These are phyloP conservation scores for Colletotrichum sp. DNA, from an alignment of 2,329 filamentous ascomycete genomes.

Conservation along the genomic window DNA sequence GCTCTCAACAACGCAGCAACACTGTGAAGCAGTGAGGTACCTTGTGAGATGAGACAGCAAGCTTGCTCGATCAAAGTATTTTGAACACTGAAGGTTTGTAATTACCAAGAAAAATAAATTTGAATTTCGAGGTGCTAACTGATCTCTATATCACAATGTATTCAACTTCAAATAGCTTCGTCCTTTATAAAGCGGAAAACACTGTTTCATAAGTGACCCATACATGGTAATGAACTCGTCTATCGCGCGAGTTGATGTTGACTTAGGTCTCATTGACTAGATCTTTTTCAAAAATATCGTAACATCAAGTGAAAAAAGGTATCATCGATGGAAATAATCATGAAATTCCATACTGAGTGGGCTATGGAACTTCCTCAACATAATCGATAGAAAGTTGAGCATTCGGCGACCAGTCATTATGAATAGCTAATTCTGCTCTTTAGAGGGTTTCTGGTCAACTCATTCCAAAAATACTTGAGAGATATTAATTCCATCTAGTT, in stretches of 20 bases:
- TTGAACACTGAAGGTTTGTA: not conserved
- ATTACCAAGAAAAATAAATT: rapidly evolving
- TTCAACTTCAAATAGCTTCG: not conserved
- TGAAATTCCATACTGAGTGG: too few species aligned
- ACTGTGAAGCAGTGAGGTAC: not conserved
- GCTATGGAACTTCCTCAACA: not conserved
- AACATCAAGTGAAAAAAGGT: rapidly evolving
- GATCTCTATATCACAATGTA: rapidly evolving
- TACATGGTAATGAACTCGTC: not conserved
- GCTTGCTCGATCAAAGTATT: not conserved
- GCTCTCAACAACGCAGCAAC: not conserved
- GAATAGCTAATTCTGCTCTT: not conserved
- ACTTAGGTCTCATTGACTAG: rapidly evolving
- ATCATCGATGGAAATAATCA: rapidly evolving
- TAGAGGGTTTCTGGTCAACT: rapidly evolving
- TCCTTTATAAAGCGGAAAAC: too few species aligned
- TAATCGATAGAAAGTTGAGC: not conserved
- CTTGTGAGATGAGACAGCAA: not conserved
- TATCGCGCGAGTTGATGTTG: too few species aligned
- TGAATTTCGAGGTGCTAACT: rapidly evolving
- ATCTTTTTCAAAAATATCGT: too few species aligned
- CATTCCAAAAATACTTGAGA: rapidly evolving
- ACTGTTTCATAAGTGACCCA: not conserved
- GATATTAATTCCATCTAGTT: rapidly evolving
- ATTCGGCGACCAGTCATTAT: rapidly evolving